Base-by-base conservation (phyloP, 768 basidiomycete genomes). In the Phlegmacium glaucopus region DNA sequence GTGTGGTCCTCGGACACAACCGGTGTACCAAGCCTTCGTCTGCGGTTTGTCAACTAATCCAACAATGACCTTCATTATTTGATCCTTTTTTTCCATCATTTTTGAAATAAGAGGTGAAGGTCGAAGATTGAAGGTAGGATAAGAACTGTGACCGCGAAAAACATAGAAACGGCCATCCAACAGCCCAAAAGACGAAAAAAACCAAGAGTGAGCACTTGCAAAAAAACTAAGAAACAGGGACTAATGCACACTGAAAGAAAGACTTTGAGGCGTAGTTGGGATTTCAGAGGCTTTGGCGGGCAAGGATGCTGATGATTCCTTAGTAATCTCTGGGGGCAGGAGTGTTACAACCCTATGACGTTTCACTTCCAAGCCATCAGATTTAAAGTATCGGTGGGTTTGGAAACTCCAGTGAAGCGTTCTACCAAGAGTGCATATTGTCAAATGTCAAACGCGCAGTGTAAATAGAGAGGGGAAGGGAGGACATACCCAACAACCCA, bases 381-480 rank as follows among this genome's bases (percentile, higher is more conserved):
- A 64, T 12, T 83, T 86, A 57, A 88, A 88, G 59, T 89, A 89
- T 3, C 87, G 74, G 47, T 75, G 72, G 3, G 79, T 79, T 63
- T 78, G 74, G 64, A 85, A 87, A 60, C 82, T 83, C 87, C 87
- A 89, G 51, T 85, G 78, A 32, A 87, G 63, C 30, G 78, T 76
- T 4, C 77, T 78, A 48, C 11, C 9, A 27, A 34, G 27, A 39
- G 22, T 22, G 22, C 5, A 22, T 22, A 22, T 5, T 22, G 22
- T 22, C 22, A 37, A 30, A 28, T 32, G n/a, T n/a, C n/a, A n/a
- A n/a, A n/a, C n/a, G n/a, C 15, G 30, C 36, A 30, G 15, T 30
- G n/a, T 12, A 18, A 32, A 12, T 39, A 15, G 32, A 22, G 18
- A 6, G 9, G 29, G 25, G n/a, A 2, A 15, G 41, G 16, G 18